Evolutionary conservation across 495 filamentous ascomycete species (phyloP).

Genomic region (Bacidia rubella): DNA sequence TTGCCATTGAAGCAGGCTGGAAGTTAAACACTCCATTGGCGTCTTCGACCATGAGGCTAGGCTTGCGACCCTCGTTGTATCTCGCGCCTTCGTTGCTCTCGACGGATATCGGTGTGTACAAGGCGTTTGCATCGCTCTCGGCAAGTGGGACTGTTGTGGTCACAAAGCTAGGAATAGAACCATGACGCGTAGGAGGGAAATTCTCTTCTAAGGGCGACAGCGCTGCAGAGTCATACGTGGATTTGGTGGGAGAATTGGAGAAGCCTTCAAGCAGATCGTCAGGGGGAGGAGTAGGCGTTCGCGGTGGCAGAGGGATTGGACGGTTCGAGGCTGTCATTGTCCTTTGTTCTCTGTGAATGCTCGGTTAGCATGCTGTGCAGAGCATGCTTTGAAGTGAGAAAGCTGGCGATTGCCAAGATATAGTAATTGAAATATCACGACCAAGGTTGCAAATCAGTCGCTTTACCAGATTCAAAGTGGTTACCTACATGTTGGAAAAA

Average conservation of each 20-base stretch:
- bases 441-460: too few relatives aligned
- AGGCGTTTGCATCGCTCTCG: slow-evolving; percentile 23
- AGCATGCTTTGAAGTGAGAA: too few relatives aligned
- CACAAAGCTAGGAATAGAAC: slow-evolving; percentile 16
- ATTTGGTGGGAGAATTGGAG: slow-evolving; percentile 24
- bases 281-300: slow-evolving; percentile 55
- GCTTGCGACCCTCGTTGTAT: slow-evolving; percentile 16
- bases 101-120: slow-evolving; percentile 32
- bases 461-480: too few relatives aligned
- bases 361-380: too few relatives aligned
- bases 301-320: slow-evolving; percentile 50
- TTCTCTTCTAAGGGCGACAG: slow-evolving; percentile 48
- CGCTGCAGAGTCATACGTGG: slow-evolving; percentile 43
- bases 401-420: not conserved
- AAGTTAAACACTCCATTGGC: slow-evolving; percentile 75
- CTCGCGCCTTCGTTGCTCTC: slow-evolving; percentile 23
- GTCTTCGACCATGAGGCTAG: slow-evolving; percentile 27
- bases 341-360: not conserved
- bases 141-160: slow-evolving; percentile 22
- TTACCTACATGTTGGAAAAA: too few relatives aligned
- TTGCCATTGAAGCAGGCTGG: slow-evolving; percentile 65
- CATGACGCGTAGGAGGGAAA: slow-evolving; percentile 29
- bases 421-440: too few relatives aligned
- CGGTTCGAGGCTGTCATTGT: slow-evolving; percentile 34
- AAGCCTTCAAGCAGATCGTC: slow-evolving; percentile 31